phyloP scores from a whole-genome alignment of 805 yeast species.

The Spathaspora sp. region DNA sequence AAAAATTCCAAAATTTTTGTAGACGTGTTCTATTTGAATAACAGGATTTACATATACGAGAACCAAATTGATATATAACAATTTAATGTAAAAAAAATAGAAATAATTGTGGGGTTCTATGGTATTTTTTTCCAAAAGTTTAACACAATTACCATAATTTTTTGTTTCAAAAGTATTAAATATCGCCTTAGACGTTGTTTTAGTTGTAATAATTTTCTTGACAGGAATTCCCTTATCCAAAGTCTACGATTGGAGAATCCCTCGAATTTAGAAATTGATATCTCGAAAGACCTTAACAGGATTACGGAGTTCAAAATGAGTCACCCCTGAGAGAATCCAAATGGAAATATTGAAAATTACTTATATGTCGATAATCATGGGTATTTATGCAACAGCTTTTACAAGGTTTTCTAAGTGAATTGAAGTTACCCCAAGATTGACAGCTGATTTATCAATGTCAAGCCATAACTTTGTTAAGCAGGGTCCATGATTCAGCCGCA shows the following conservation, averaged over 20 bases:
- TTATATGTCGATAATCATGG: too few relatives aligned
- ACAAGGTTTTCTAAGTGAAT: too few relatives aligned
- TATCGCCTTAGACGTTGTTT: neutral
- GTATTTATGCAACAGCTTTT: too few relatives aligned
- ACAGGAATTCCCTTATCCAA: neutral
- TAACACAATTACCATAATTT: neutral
- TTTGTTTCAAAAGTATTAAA: neutral
- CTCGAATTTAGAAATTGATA: too few relatives aligned
- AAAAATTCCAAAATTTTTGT: neutral
- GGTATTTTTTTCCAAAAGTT: neutral
- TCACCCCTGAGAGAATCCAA: too few relatives aligned
- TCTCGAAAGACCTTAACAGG: too few relatives aligned
- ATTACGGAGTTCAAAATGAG: too few relatives aligned
- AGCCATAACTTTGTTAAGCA: neutral
- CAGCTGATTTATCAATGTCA: too few relatives aligned
- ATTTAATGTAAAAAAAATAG: neutral
- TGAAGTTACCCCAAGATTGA: too few relatives aligned
- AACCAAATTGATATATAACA: neutral
- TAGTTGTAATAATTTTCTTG: neutral
- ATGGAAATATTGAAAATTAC: too few relatives aligned
- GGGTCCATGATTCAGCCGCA: neutral
- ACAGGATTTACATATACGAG: neutral
- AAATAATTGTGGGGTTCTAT: neutral
- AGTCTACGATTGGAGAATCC: too few relatives aligned
- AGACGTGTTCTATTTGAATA: neutral